Percentiles rank a stretch among this genome's conserved stretches.
phyloP scores from a whole-genome alignment of 2,329 filamentous ascomycete species.

The Elsinoe arachidis region DNA sequence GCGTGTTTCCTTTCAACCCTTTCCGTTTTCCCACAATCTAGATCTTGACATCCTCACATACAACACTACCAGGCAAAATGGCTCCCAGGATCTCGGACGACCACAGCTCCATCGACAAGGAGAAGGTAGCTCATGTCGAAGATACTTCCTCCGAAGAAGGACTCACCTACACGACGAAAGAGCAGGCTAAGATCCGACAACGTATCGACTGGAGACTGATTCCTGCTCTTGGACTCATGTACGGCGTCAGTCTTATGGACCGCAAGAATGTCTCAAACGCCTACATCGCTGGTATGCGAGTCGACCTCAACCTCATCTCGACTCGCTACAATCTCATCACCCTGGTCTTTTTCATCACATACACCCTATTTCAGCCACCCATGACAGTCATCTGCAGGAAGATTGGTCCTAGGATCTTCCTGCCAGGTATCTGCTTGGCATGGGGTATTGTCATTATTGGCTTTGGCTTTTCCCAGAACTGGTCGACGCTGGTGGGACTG shows the following conservation, averaged over 20 bases:
- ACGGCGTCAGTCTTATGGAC: constrained; percentile 29
- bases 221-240: constrained; percentile 36
- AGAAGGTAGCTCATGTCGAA: constrained; percentile 1
- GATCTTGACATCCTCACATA: background rate
- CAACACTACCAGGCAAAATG: background rate
- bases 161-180: constrained; percentile 36
- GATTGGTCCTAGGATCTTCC: constrained; percentile 42
- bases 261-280: constrained; percentile 28
- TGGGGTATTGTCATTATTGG: constrained; percentile 57
- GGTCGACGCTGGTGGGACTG: constrained; percentile 45
- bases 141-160: background rate
- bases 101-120: constrained; percentile 3
- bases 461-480: constrained; percentile 54
- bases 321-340: constrained; percentile 40
- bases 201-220: constrained; percentile 55
- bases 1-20: background rate
- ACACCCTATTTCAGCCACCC: constrained; percentile 62
- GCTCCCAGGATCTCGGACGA: background rate
- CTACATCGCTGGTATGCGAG: constrained; percentile 28
- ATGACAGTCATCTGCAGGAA: constrained; percentile 61
- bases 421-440: constrained; percentile 34
- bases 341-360: constrained; percentile 66
- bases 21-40: background rate
- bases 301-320: constrained; percentile 25
- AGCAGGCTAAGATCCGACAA: constrained; percentile 60